Evolutionary conservation across 805 yeast genomes (phyloP).

Genomic region (Saccharomyces eubayanus): DNA sequence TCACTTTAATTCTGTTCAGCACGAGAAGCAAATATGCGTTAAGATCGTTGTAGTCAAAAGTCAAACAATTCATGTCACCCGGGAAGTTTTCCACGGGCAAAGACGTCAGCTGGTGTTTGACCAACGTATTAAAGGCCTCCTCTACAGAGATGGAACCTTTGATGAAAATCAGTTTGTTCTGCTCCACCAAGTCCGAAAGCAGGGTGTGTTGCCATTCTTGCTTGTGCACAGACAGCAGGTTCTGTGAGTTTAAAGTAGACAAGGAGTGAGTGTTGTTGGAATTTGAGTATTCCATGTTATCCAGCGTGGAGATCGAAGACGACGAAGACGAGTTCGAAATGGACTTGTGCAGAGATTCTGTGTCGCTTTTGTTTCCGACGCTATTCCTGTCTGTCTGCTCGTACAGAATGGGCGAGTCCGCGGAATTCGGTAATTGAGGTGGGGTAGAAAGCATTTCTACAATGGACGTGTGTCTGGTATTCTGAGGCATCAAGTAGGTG

Average conservation of each 20-base stretch:
- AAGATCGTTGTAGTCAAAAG: conserved; percentile 86
- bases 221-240: conserved; percentile 18
- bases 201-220: conserved; percentile 62
- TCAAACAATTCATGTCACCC: conserved; percentile 55
- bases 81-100: conserved; percentile 60
- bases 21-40: conserved; percentile 78
- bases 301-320: conserved; percentile 2
- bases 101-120: conserved; percentile 65
- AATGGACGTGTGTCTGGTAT: conserved; percentile 52
- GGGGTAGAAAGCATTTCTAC: conserved; percentile 72
- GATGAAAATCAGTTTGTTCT: conserved; percentile 64
- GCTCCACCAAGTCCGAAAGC: conserved; percentile 65
- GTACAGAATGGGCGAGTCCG: not conserved
- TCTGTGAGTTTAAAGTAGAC: conserved; percentile 6
- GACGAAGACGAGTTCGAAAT: conserved; percentile 23
- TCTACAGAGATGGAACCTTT: conserved; percentile 65
- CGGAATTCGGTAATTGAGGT: conserved; percentile 45
- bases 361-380: not conserved
- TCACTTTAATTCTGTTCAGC: conserved; percentile 52
- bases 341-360: conserved; percentile 35
- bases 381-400: not conserved
- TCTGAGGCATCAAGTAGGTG: not conserved
- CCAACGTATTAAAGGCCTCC: conserved; percentile 73
- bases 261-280: conserved; percentile 10
- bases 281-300: not conserved